Base-by-base conservation (phyloP, 371 early-diverging fungal species). In the Coemansia sp. region DNA sequence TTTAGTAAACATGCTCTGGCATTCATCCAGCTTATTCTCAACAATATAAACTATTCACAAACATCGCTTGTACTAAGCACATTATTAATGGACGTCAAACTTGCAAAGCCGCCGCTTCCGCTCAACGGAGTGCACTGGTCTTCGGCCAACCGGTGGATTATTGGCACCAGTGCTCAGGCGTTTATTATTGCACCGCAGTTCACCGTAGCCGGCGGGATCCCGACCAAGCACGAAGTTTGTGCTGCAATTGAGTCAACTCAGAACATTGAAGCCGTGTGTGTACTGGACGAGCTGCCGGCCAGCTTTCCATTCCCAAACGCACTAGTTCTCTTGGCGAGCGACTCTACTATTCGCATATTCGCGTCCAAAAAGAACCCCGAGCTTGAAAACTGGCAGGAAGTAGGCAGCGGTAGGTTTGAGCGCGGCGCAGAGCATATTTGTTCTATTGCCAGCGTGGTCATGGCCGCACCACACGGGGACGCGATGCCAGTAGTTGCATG, bases 341-440 rank as follows among this genome's bases (percentile, higher is more conserved):
- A 76, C 48, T 76, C 76, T 3, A 54, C 62, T 3, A 46, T 76
- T 13, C 68, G 65, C 21, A 40, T 76, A 58, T 57, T 68, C 29
- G 65, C 67, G 2, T 29, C 72, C 2, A 32, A 41, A 24, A 41
- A 51, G 5, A 60, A 67, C 36, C 76, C 72, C 1, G 63, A 68
- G 39, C 11, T 41, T 1, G 32, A 21, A 15, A 64, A 64, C 39
- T 76, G 76, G 76, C 26, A 36, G 9, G 55, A 71, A 36, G 69
- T 76, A 7, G 76, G 68, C 11, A 61, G 51, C 36, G 65, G 65
- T 13, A 58, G 29, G n/a, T 62, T 72, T 29, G 66, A 58, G 2
- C 39, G 48, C 1, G 68, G 58, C 3, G 44, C 39, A 1, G 55
- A 62, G 15, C 76, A 65, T n/a, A 28, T 72, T 11, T 71, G 68